Percentiles rank a stretch among this genome's conserved stretches.
These are phyloP conservation scores for Jimgerdemannia lactiflua DNA, from an alignment of 192 early-diverging fungal genomes.

Conservation along the genomic window DNA sequence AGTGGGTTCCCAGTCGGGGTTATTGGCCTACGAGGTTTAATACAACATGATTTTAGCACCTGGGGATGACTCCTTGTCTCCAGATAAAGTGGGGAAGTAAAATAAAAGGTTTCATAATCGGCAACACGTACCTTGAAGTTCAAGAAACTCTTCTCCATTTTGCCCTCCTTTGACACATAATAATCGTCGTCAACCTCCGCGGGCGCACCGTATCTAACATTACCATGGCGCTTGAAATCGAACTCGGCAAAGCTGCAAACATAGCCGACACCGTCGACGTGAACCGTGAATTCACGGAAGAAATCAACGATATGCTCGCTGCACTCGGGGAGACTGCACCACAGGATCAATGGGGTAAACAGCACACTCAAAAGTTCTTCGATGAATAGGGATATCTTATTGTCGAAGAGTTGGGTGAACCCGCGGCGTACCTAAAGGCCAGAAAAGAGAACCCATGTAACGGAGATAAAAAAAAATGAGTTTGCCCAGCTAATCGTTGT, in stretches of 20 bases:
- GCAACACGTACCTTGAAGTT: slow-evolving; percentile 77
- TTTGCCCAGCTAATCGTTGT: no score
- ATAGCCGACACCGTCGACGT: slow-evolving; percentile 87
- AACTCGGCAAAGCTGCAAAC: slow-evolving; percentile 98
- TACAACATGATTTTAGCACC: slow-evolving; percentile 2
- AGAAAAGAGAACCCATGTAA: no score
- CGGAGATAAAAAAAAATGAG: no score
- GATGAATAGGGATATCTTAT: slow-evolving; percentile 75
- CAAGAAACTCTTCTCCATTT: slow-evolving; percentile 98
- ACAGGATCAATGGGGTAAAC: slow-evolving; percentile 82
- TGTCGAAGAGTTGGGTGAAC: slow-evolving; percentile 77
- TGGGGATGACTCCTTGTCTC: neutral
- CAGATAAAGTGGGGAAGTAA: neutral
- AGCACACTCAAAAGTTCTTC: slow-evolving; percentile 80
- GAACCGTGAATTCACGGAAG: slow-evolving; percentile 92
- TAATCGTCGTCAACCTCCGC: slow-evolving; percentile 49
- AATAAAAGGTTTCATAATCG: neutral
- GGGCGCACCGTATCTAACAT: slow-evolving; percentile 82
- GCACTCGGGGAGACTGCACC: slow-evolving; percentile 69
- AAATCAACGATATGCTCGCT: slow-evolving; percentile 87
- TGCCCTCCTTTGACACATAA: slow-evolving; percentile 80
- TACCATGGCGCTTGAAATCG: slow-evolving; percentile 90
- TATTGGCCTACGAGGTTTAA: slow-evolving; percentile 54
- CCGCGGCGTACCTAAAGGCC: slow-evolving; percentile 62
- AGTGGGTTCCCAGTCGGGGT: slow-evolving; percentile 92